These are phyloP conservation scores for Aureococcus anophagefferens DNA, from an alignment of 108 stramenopile species.

Conservation along the genomic window DNA sequence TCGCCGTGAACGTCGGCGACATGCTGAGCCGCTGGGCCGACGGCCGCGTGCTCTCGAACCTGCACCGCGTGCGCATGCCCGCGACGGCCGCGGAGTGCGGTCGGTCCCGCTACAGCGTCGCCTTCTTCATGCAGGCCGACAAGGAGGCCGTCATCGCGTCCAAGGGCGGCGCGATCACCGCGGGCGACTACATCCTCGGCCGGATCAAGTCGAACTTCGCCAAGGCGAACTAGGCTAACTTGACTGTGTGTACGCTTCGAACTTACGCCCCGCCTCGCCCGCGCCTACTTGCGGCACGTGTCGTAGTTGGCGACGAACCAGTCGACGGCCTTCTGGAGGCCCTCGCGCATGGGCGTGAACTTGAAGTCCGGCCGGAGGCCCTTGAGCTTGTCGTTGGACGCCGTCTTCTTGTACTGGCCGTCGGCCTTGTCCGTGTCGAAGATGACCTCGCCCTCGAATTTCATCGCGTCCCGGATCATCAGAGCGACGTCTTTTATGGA, in stretches of 20 bases:
- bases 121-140: conserved; percentile 45
- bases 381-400: conserved; percentile 81
- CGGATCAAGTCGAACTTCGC: conserved; percentile 33
- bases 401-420: conserved; percentile 98
- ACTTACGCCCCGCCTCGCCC: not conserved
- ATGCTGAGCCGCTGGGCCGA: conserved; percentile 33
- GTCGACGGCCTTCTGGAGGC: conserved; percentile 67
- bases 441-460: conserved; percentile 72
- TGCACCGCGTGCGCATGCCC: conserved; percentile 51
- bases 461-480: conserved; percentile 82
- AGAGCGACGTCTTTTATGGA: conserved; percentile 86
- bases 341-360: conserved; percentile 79
- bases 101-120: conserved; percentile 34
- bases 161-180: conserved; percentile 25
- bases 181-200: conserved; percentile 39
- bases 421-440: conserved; percentile 88
- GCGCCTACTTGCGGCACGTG: conserved; percentile 44
- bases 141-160: conserved; percentile 32
- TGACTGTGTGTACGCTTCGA: too few species aligned
- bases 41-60: conserved; percentile 31
- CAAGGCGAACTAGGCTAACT: not conserved
- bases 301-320: conserved; percentile 85
- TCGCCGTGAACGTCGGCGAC: conserved; percentile 50
- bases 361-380: conserved; percentile 74
- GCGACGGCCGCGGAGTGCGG: conserved; percentile 24